Evolutionary conservation across 805 yeast genomes (phyloP), one percentile per base, ranked within the genome.

Genomic region (Yarrowia deformans): DNA sequence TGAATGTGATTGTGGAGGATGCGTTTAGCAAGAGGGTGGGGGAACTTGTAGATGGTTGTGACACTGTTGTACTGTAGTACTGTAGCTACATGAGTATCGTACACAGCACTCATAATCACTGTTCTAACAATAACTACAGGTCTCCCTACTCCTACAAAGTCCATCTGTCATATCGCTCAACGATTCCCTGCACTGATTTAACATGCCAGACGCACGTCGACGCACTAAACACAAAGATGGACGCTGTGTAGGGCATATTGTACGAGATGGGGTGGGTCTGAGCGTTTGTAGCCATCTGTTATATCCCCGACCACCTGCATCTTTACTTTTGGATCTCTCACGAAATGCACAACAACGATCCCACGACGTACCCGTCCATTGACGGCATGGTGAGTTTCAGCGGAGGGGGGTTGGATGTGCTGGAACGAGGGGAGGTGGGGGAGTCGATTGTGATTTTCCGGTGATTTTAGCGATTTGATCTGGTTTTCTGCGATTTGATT

Each of bases 331-430:
- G 14, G 35, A 29, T 29, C 18, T 13, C 18, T 18, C 29, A 2
- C 2, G 29, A 19, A 7, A 54, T 54, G 58, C 58, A 54, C 58
- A 54, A 54, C 58, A 54, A 54, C 58, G 58, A 54, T 39, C 45
- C 60, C 35, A 23, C 45, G 18, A 35, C 13, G 34, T 54, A 54
- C 16, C 60, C 60, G 34, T 54, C 60, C 8, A 54, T 54, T 3
- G 60, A 54, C 45, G 60, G 60, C 8, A 10, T 54, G 60, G 60
- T 54, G 60, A 54, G 60, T 54, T 18, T 8, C 8, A 3, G 10
- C 6, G 40, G 8, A 23, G 29, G 3, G 43, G 1, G 37, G 3
- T n/a, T 6, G 43, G 43, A 9, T 14, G 42, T 4, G 12, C 12
- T 32, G 3, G 37, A 23, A 4, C 6, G 6, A 13, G 40, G 13